Evolutionary conservation across 108 stramenopile species (phyloP).

Genomic region (Bacterosira constricta): DNA sequence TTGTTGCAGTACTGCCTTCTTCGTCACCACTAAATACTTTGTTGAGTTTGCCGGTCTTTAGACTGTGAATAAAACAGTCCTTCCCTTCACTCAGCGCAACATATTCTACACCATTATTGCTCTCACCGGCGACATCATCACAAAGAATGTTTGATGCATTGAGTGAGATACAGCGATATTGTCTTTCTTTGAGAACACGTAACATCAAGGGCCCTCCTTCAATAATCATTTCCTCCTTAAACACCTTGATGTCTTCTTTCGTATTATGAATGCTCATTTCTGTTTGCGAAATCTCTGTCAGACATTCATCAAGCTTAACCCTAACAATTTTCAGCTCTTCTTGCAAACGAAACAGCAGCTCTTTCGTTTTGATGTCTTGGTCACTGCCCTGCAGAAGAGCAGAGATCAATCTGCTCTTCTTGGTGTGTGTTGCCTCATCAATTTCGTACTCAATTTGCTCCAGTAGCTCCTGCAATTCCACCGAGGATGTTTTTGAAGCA

Average conservation of each 20-base stretch:
- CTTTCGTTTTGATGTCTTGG: conserved; percentile 63
- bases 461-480: conserved; percentile 26
- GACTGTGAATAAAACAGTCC: conserved; percentile 36
- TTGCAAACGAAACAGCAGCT: conserved; percentile 46
- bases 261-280: conserved; percentile 37
- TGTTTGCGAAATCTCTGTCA: not conserved
- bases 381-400: conserved; percentile 54
- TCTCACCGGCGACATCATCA: conserved; percentile 64
- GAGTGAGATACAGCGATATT: conserved; percentile 52
- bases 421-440: conserved; percentile 39
- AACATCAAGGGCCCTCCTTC: conserved; percentile 62
- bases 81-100: conserved; percentile 52
- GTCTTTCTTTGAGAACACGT: conserved; percentile 38
- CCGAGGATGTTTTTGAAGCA: not conserved
- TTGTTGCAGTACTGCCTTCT: conserved; percentile 53
- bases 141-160: conserved; percentile 57
- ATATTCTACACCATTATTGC: conserved; percentile 56
- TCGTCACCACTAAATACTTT: conserved; percentile 64
- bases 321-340: conserved; percentile 42
- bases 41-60: conserved; percentile 48
- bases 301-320: conserved; percentile 11
- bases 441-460: conserved; percentile 47
- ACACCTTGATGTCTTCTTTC: conserved; percentile 42
- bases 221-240: conserved; percentile 42
- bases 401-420: conserved; percentile 57